Conservation (phyloP, 331 rosid species). For the Spiraea crenata region DNA sequence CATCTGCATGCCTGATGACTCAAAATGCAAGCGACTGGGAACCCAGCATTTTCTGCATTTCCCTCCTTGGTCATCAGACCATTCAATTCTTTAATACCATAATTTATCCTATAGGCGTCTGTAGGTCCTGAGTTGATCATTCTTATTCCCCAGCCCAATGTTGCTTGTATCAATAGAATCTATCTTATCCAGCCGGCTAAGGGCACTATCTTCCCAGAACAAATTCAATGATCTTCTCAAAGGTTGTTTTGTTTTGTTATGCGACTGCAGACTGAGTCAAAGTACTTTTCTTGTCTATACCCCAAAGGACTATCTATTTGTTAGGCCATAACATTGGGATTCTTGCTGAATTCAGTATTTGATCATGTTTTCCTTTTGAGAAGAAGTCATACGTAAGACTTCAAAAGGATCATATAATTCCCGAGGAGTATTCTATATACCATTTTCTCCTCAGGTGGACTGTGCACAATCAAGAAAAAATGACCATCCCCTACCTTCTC, state of each 20-base stretch:
- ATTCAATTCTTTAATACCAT: no score
- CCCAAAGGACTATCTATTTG: conserved; percentile 1
- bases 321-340: neutral
- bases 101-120: no score
- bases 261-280: neutral
- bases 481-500: neutral
- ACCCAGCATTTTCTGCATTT: no score
- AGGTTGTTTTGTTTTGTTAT: neutral
- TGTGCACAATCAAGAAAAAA: neutral
- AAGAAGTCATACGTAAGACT: neutral
- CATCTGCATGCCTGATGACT: no score
- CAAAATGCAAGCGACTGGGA: no score
- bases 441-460: neutral
- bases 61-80: no score
- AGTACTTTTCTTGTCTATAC: neutral
- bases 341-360: no score
- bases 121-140: no score
- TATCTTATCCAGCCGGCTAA: conserved; percentile 1
- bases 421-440: neutral
- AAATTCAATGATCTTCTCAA: neutral
- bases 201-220: neutral
- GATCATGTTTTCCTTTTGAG: no score
- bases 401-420: neutral
- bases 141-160: no score
- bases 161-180: neutral